Percentiles rank a stretch among this genome's conserved stretches.
Evolutionary conservation across 805 yeast species (phyloP).

Genomic region (Ogataea zsoltii): DNA sequence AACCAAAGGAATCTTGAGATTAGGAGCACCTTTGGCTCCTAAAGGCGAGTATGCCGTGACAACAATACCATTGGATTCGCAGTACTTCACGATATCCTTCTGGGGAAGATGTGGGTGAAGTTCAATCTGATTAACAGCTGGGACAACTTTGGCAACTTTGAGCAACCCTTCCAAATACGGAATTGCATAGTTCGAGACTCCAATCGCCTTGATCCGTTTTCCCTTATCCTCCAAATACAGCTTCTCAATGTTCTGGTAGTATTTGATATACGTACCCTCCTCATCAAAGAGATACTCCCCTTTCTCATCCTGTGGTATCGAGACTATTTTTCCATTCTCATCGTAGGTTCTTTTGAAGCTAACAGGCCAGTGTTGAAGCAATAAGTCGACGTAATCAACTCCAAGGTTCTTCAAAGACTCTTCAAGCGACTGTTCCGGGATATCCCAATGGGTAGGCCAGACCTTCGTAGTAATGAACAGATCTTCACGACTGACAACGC

Average conservation of each 20-base stretch:
- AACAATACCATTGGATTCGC: conserved; percentile 32
- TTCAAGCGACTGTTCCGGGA: conserved; percentile 37
- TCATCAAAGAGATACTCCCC: conserved; percentile 19
- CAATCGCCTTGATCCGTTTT: conserved; percentile 41
- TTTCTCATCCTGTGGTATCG: conserved; percentile 28
- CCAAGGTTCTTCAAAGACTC: conserved; percentile 38
- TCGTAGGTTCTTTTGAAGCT: conserved; percentile 31
- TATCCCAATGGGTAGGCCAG: conserved; percentile 29
- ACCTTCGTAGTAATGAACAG: conserved; percentile 23
- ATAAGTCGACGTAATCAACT: conserved; percentile 45
- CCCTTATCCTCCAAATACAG: conserved; percentile 49
- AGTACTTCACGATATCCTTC: conserved; percentile 32
- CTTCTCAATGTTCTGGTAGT: conserved; percentile 69
- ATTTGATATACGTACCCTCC: conserved; percentile 57
- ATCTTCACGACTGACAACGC: conserved; percentile 15
- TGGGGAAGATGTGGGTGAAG: conserved; percentile 44
- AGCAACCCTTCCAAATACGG: conserved; percentile 36
- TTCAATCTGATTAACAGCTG: conserved; percentile 47
- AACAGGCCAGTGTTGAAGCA: conserved; percentile 48
- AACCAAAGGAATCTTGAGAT: conserved; percentile 34
- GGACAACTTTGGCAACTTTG: conserved; percentile 37
- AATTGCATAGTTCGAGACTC: conserved; percentile 41
- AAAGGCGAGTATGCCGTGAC: conserved; percentile 45
- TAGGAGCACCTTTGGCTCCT: conserved; percentile 43
- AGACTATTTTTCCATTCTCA: conserved; percentile 19